Conservation (phyloP, 305 asterid species). For the Fraxinus platypoda region DNA sequence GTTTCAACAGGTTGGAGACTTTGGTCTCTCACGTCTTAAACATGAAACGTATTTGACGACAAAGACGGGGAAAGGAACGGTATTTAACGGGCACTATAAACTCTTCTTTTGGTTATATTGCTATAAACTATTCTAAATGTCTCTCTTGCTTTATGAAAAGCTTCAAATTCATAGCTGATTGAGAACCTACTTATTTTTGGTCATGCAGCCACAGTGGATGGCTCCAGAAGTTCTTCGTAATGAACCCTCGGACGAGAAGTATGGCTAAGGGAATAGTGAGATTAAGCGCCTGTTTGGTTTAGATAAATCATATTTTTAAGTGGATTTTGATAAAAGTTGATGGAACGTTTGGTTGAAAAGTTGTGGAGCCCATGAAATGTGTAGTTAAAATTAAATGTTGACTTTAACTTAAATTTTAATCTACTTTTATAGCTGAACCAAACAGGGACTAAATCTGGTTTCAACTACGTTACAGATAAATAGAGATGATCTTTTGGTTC, state of each 20-base stretch:
- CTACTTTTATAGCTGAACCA: background rate
- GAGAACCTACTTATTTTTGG: constrained; percentile 12
- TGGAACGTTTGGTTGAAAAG: background rate
- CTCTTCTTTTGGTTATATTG: constrained; percentile 5
- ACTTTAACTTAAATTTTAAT: background rate
- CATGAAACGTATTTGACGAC: constrained; percentile 80
- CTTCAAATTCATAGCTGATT: constrained; percentile 11
- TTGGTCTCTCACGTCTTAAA: constrained; percentile 93
- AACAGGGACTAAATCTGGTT: background rate
- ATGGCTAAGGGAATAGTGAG: constrained; percentile 29
- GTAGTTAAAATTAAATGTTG: background rate
- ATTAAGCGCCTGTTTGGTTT: background rate
- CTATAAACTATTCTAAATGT: constrained; percentile 13
- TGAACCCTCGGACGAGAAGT: constrained; percentile 92
- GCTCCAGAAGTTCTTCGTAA: constrained; percentile 99
- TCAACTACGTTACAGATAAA: background rate
- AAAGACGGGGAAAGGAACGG: constrained; percentile 92
- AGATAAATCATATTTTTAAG: background rate
- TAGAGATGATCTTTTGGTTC: background rate
- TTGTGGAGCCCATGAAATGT: background rate
- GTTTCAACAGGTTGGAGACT: constrained; percentile 81
- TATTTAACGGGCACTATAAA: constrained; percentile 30
- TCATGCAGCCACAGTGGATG: constrained; percentile 98
- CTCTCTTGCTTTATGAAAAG: constrained; percentile 3
- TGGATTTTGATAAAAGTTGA: background rate